Evolutionary conservation across 768 basidiomycete species (phyloP).

Genomic region (Leccinum incarnatum): DNA sequence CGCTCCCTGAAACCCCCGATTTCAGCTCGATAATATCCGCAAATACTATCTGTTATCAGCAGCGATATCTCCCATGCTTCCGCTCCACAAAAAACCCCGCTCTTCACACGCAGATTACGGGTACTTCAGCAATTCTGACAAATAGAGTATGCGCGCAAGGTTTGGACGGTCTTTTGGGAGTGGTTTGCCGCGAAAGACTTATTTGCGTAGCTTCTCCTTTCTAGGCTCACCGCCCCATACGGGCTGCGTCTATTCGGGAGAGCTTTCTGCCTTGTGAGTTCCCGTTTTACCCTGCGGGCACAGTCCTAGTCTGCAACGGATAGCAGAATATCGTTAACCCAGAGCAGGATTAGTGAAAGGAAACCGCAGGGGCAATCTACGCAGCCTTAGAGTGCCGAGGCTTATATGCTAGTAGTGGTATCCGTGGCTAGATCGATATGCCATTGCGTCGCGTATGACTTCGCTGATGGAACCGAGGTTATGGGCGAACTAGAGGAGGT

Average conservation of each 20-base stretch:
- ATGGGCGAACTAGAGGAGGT: slow-evolving; percentile 41
- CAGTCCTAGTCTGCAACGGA: slow-evolving; percentile 84
- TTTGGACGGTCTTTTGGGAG: too few species aligned
- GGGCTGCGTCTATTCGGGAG: slow-evolving; percentile 2
- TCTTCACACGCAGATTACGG: slow-evolving; percentile 32
- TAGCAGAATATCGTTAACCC: slow-evolving; percentile 72
- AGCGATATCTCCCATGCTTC: slow-evolving; percentile 1
- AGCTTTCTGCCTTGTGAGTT: slow-evolving; percentile 63
- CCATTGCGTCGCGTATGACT: slow-evolving; percentile 85
- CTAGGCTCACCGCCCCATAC: slow-evolving; percentile 35
- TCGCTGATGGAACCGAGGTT: not conserved
- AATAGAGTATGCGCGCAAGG: slow-evolving; percentile 47
- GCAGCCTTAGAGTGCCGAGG: slow-evolving; percentile 69
- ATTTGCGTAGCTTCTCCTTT: slow-evolving; percentile 60
- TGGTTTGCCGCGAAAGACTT: slow-evolving; percentile 89
- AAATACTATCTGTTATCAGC: not conserved
- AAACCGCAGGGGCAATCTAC: slow-evolving; percentile 70
- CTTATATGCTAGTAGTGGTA: slow-evolving; percentile 84
- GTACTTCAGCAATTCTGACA: slow-evolving; percentile 39
- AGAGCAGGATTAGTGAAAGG: slow-evolving; percentile 38
- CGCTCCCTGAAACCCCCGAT: slow-evolving; percentile 13
- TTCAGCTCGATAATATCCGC: slow-evolving; percentile 10
- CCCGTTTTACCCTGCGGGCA: slow-evolving; percentile 86
- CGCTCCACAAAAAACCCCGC: slow-evolving; percentile 10
- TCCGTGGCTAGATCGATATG: slow-evolving; percentile 64